phyloP scores from a whole-genome alignment of 139 green algal species.

The Chlorella sp. region DNA sequence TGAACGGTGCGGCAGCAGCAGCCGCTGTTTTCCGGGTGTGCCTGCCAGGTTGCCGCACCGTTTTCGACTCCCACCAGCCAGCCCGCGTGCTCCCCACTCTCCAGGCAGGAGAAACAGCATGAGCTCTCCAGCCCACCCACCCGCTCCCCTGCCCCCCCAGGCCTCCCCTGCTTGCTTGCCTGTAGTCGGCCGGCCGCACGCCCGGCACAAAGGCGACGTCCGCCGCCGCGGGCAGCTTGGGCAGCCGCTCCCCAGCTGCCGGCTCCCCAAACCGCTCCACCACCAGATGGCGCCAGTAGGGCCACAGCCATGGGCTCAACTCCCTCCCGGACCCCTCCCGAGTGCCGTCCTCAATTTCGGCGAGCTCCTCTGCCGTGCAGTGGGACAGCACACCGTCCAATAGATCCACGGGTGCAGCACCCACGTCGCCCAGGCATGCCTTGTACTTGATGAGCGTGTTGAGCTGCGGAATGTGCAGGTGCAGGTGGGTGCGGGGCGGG shows the following conservation, averaged over 20 bases:
- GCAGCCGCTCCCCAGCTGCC: neutral
- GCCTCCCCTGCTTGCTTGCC: neutral
- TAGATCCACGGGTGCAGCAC: constrained; percentile 1
- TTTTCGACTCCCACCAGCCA: no score
- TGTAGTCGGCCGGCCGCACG: constrained; percentile 7
- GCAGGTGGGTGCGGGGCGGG: neutral
- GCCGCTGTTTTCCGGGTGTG: no score
- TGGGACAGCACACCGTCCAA: constrained; percentile 11
- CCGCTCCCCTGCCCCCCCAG: neutral
- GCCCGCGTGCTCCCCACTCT: no score
- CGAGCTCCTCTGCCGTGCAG: constrained; percentile 9
- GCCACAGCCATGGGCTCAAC: constrained; percentile 10
- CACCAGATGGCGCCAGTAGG: neutral
- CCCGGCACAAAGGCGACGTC: neutral
- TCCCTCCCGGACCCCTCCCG: constrained; percentile 6
- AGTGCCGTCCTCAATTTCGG: constrained; percentile 19
- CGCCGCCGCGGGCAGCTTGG: constrained; percentile 7
- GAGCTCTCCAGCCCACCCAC: neutral
- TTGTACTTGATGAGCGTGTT: neutral
- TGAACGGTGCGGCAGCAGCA: no score
- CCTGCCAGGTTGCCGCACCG: no score
- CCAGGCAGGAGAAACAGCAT: no score
- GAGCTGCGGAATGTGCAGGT: no score
- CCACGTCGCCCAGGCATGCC: neutral
- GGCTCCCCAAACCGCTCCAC: neutral